These are phyloP conservation scores for Rhododendron griersonianum DNA, from an alignment of 148 eudicot genomes.

Conservation along the genomic window DNA sequence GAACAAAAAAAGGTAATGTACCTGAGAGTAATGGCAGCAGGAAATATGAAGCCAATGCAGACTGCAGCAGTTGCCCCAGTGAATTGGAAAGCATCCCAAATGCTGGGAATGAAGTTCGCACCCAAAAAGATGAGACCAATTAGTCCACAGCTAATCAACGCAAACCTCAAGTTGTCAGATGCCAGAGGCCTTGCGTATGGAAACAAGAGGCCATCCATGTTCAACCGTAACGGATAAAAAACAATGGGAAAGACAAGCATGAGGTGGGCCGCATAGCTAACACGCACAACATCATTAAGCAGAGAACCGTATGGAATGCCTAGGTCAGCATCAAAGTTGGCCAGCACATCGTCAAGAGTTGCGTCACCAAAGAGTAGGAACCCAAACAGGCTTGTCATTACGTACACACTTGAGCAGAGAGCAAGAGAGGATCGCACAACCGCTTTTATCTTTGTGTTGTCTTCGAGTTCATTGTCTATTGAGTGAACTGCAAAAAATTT, in stretches of 20 bases:
- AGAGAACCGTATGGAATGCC: slow-evolving; percentile 76
- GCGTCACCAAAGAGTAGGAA: slow-evolving; percentile 84
- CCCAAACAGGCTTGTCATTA: slow-evolving; percentile 81
- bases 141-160: slow-evolving; percentile 51
- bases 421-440: slow-evolving; percentile 71
- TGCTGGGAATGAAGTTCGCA: slow-evolving; percentile 85
- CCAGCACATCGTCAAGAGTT: slow-evolving; percentile 80
- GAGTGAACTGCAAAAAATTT: slow-evolving; percentile 60
- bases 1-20: slow-evolving; percentile 21
- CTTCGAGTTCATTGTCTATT: slow-evolving; percentile 72
- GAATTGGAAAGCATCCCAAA: slow-evolving; percentile 95
- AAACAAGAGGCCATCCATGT: slow-evolving; percentile 75
- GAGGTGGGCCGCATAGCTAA: slow-evolving; percentile 90
- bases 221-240: slow-evolving; percentile 75
- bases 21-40: slow-evolving; percentile 84
- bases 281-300: slow-evolving; percentile 69
- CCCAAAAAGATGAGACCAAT: slow-evolving; percentile 56
- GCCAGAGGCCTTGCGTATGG: slow-evolving; percentile 61
- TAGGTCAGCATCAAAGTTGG: slow-evolving; percentile 82
- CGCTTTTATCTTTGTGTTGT: slow-evolving; percentile 51
- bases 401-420: slow-evolving; percentile 69
- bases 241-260: slow-evolving; percentile 89
- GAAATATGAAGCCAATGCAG: slow-evolving; percentile 76
- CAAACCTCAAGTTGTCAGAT: slow-evolving; percentile 55
- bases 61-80: slow-evolving; percentile 98